phyloP scores from a whole-genome alignment of 495 filamentous ascomycete species.

The Trichoderma erinaceum region DNA sequence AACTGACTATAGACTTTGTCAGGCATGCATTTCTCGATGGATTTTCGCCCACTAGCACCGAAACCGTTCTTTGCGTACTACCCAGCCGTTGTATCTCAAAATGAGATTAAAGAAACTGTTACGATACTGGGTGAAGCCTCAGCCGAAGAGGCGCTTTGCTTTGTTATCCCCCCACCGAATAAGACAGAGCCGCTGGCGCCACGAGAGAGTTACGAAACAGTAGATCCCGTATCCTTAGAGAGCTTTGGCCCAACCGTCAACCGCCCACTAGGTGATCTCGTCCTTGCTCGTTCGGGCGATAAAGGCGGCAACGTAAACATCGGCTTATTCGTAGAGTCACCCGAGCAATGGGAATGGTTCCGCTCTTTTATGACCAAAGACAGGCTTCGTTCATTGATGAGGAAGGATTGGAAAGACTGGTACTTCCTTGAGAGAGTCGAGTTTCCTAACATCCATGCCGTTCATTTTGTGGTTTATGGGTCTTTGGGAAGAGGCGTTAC shows the following conservation, averaged over 20 bases:
- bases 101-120: conserved; percentile 22
- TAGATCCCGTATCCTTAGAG: background rate
- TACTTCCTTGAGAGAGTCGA: conserved; percentile 35
- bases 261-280: conserved; percentile 42
- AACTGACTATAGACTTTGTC: conserved; percentile 23
- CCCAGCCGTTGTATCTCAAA: conserved; percentile 25
- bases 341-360: conserved; percentile 45
- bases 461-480: conserved; percentile 53
- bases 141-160: background rate
- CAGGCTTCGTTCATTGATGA: conserved; percentile 35
- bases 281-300: conserved; percentile 39
- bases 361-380: conserved; percentile 38
- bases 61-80: conserved; percentile 28
- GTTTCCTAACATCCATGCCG: conserved; percentile 33
- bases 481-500: conserved; percentile 49
- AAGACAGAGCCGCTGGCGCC: background rate
- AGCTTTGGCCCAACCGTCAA: conserved; percentile 37
- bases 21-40: conserved; percentile 21
- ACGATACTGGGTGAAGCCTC: conserved; percentile 19
- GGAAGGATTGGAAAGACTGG: conserved; percentile 31
- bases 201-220: background rate
- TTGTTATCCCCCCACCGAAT: background rate
- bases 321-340: conserved; percentile 41
- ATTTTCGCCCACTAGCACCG: conserved; percentile 22
- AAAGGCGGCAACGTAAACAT: conserved; percentile 40